A percentile compares a stretch with the other conserved stretches of the same genome.
Evolutionary conservation across 2,329 filamentous ascomycete genomes (phyloP).

Genomic region (Epichloe hybrida): DNA sequence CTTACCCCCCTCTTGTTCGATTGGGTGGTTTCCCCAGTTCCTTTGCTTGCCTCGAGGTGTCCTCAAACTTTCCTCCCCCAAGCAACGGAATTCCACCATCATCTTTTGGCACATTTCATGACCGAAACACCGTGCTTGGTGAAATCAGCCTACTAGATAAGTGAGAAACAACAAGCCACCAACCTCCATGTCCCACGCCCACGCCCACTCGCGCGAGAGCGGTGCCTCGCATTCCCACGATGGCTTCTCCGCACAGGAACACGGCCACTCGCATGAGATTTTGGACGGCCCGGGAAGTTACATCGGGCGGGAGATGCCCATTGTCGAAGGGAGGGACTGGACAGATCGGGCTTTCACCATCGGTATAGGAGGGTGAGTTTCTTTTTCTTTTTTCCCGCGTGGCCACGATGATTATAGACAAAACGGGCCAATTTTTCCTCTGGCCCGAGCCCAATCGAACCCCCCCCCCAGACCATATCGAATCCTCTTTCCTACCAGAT

Average conservation of each 20-base stretch:
- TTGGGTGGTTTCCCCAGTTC: too few relatives aligned
- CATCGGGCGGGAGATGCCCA: slow-evolving; percentile 81
- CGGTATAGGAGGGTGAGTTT: slow-evolving; percentile 82
- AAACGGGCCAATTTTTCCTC: background rate
- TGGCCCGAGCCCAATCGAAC: too few relatives aligned
- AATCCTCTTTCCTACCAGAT: too few relatives aligned
- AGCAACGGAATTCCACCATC: too few relatives aligned
- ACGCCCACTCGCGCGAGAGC: slow-evolving; percentile 33
- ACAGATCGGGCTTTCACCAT: slow-evolving; percentile 82
- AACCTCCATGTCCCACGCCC: slow-evolving; percentile 23
- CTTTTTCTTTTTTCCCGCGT: background rate
- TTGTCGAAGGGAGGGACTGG: slow-evolving; percentile 80
- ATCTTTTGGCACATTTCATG: too few relatives aligned
- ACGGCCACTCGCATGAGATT: slow-evolving; percentile 93
- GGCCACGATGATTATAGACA: background rate
- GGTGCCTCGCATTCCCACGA: slow-evolving; percentile 46
- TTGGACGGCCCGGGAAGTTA: slow-evolving; percentile 88
- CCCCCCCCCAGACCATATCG: too few relatives aligned
- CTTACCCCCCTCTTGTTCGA: too few relatives aligned
- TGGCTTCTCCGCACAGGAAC: slow-evolving; percentile 47
- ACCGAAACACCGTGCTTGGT: too few relatives aligned
- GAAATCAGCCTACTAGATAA: too few relatives aligned
- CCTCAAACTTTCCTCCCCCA: too few relatives aligned
- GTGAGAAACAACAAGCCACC: too few relatives aligned
- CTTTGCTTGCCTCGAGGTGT: too few relatives aligned